Evolutionary conservation across 495 filamentous ascomycete genomes (phyloP), one percentile per base, ranked within the genome.

Genomic region (Pyrenula massariospora): DNA sequence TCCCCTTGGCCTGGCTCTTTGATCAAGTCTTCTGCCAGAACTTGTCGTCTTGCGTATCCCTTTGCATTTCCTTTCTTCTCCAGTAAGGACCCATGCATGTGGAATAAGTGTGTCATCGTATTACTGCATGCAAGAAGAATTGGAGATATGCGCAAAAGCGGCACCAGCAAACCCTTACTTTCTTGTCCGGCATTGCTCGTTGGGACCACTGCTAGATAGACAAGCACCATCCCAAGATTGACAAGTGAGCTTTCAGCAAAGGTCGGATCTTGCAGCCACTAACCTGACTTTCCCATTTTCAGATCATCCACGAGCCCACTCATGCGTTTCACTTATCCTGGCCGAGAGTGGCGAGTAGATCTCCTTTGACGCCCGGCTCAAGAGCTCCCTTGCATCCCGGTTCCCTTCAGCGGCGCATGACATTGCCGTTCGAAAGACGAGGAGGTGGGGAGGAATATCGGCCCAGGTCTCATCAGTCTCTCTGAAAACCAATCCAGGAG

Each of bases 261-360:
- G 0, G 75, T 80, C 59, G 73, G 72, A 36, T 77, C 69, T 10
- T 73, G 69, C 23, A 85, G 65, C 82, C 81, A 85, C 25, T 71
- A 63, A 1, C 74, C 72, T 1, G 73, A 69, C 1, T 79, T 84
- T 55, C 84, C 73, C 36, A 79, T 77, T 56, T 81, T 78, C 10
- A 85, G 69, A 57, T 83, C 81, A 48, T 76, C 70, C 1, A 78
- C 70, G 22, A 59, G 54, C 20, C 83, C 83, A 25, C 69, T 69
- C 52, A 86, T 66, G 1, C 73, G 66, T 2, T 68, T 62, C 70
- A 77, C 15, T 69, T 64, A 52, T 73, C 72, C 31, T 71, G 69
- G 21, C 63, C 66, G 2, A 73, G 60, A 0, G 74, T 63, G 12
- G 75, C 58, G 12, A 77, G 58, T 1, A 77, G 57, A 52, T 76